Base-by-base conservation (phyloP, 2,329 filamentous ascomycete genomes). In the Didymella lethalis region DNA sequence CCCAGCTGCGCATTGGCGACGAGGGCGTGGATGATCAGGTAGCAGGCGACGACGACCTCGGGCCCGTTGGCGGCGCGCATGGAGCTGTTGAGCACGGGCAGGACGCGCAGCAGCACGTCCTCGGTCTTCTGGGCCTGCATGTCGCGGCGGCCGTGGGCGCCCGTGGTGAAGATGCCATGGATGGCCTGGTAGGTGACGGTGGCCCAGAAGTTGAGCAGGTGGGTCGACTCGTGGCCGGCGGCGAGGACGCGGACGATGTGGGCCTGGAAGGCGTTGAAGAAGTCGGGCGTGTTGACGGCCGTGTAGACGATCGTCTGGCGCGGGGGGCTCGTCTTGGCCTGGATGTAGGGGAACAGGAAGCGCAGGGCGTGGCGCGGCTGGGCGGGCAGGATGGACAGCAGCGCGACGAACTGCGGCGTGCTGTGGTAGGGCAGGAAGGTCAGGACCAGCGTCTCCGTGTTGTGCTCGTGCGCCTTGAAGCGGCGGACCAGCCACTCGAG, bases 391-490 rank as follows among this genome's bases (percentile, higher is more conserved):
- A 99, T 96, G 1, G 92, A 93, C 26, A 99, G 83, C 7, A 98
- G 82, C 1, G 92, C 93, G 46, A 90, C 84, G 76, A 99, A 99
- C 14, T 92, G 87, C 6, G 91, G 90, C 31, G 92, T 90, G 7
- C 89, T 88, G 76, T 99, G 93, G 77, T 97, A 98, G 1, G 95
- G 95, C 5, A 99, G 83, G 75, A 98, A 98, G 2, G 93, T 91
- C 65, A 93, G 85, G 43, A 98, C 82, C 14, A 97, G 80, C 32
- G 85, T 85, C 3, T 86, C 82, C 4, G 92, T 94, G 77, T 97
- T 98, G 78, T 93, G 89, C 76, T 98, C 92, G 75, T 99, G 95
- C 50, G 96, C 88, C 92, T 89, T 88, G 73, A 98, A 99, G 70
- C 94, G 85, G 71, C 95, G 85, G 54, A 99, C 86, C 46, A 99